Conservation (phyloP, 208 protist genomes). For the Porcisia hertigi region DNA sequence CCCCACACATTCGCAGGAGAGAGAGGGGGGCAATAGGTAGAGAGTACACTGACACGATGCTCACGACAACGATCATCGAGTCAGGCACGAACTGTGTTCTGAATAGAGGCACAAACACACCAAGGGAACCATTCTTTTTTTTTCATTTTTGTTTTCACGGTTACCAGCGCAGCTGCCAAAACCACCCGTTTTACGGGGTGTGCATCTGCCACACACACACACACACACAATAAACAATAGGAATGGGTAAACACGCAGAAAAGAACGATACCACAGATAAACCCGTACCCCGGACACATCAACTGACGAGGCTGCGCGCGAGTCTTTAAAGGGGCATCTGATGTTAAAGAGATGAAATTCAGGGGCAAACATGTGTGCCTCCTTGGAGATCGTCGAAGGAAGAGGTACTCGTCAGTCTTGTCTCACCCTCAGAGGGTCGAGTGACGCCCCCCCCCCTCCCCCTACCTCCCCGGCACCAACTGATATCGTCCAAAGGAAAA, state of each 20-base stretch:
- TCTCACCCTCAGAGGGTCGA: not conserved
- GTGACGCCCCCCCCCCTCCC: not conserved
- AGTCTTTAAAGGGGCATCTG: not conserved
- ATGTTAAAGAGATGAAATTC: not conserved
- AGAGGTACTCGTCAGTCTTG: no score
- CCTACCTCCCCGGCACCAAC: not conserved
- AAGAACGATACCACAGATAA: not conserved
- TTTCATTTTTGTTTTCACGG: not conserved
- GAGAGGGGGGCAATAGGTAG: not conserved
- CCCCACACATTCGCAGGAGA: no score
- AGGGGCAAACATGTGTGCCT: not conserved
- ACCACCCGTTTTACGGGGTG: not conserved
- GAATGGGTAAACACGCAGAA: not conserved
- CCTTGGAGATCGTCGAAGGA: not conserved
- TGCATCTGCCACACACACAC: no score
- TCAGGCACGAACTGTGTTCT: not conserved
- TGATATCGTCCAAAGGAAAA: not conserved
- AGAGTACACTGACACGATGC: no score
- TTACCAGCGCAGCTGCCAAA: not conserved
- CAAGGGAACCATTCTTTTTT: not conserved
- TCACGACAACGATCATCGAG: not conserved
- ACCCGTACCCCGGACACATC: not conserved
- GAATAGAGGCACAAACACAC: not conserved
- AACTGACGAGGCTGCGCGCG: not conserved
- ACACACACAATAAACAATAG: no score